Base-by-base conservation (phyloP, 768 basidiomycete genomes). In the Kwoniella bestiolae region DNA sequence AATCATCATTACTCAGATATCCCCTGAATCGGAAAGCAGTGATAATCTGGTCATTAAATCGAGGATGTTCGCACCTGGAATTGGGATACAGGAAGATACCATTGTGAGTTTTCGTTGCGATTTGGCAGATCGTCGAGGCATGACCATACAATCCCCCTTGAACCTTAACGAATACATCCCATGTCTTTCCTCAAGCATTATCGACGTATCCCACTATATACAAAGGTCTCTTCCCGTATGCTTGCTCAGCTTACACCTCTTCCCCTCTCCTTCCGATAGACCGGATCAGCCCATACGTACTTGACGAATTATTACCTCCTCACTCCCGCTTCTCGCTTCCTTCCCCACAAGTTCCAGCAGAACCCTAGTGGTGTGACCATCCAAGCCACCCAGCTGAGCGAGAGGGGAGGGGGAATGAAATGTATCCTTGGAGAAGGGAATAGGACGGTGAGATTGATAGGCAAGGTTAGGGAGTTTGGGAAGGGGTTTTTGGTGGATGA, bases 31-130 rank as follows among this genome's bases (percentile, higher is more conserved):
- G 11, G 28, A 52, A n/a, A n/a, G n/a, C n/a, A n/a, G n/a, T 16
- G 21, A 25, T 4, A 28, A n/a, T 3, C 49, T 73, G 12, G n/a
- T 53, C n/a, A 67, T 71, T 45, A 44, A 47, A 23, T 69, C 67
- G 9, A 63, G 73, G 45, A 61, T 70, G 57, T 73, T 73, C 44
- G 67, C 11, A 3, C 67, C 73, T 14, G 67, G 67, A 4, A 32
- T 74, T 4, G 73, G 69, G 9, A 56, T 71, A 14, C 67, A 71
- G 25, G 73, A 74, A 51, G 73, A 74, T 65, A 62, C 70, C 58
- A 70, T 74, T 16, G 73, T 74, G 49, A 60, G 72, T 71, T 8
- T 28, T 28, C n/a, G n/a, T n/a, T n/a, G n/a, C n/a, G n/a, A n/a
- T n/a, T n/a, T n/a, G n/a, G n/a, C n/a, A n/a, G n/a, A n/a, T n/a